Conservation (phyloP, 2,329 filamentous ascomycete genomes). For the Botrytis deweyae region DNA sequence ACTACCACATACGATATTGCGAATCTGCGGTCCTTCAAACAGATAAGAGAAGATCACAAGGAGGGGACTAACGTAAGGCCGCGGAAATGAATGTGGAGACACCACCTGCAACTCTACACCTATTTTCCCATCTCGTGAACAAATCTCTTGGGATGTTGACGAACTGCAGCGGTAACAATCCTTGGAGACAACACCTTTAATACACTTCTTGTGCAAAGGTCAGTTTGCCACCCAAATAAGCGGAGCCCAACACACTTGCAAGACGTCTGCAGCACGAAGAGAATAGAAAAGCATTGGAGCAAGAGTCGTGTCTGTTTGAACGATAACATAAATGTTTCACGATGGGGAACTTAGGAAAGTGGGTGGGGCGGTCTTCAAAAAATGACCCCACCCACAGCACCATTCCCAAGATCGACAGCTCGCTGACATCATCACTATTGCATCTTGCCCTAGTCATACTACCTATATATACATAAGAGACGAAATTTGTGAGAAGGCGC, state of each 20-base stretch:
- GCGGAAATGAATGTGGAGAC: too few relatives aligned
- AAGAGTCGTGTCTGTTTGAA: neutral
- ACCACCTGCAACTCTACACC: fast-evolving
- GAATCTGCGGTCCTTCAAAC: neutral
- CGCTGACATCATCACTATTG: neutral
- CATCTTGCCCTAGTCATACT: neutral
- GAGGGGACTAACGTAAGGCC: neutral
- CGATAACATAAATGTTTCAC: neutral
- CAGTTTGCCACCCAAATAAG: neutral
- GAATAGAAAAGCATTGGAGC: neutral
- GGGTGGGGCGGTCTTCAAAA: neutral
- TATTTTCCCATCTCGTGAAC: neutral
- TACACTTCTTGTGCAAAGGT: too few relatives aligned
- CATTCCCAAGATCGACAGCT: neutral
- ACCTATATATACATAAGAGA: neutral
- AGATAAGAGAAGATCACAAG: neutral
- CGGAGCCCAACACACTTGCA: neutral
- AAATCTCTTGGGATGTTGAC: too few relatives aligned
- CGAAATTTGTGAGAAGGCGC: neutral
- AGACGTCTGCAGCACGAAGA: neutral
- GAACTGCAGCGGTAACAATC: neutral
- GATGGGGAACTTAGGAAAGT: neutral
- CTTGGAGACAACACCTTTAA: neutral
- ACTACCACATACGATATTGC: neutral
- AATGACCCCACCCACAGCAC: neutral